Evolutionary conservation across 2,329 filamentous ascomycete genomes (phyloP), one percentile per base, ranked within the genome.

Genomic region (Exophiala xenobiotica): DNA sequence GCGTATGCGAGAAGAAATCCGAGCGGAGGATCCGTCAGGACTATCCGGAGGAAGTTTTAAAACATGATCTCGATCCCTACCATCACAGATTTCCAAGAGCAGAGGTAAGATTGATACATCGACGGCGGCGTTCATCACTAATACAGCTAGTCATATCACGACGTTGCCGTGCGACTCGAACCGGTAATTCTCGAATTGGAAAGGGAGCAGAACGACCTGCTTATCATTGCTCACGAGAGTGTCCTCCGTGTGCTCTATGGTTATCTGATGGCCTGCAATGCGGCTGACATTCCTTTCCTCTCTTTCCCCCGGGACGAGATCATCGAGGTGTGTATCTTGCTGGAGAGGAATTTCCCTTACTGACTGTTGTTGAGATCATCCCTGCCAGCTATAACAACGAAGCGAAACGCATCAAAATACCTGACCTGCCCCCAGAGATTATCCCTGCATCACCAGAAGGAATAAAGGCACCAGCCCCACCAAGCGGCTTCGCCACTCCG

Each of bases 231-330:
- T 0, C 93, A 99, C 69, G 93, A 99, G 70, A 95, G 90, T 45
- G 93, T 99, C n/a, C 79, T 99, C 40, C 88, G 93, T 37, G 93
- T 99, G 19, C 79, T 99, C 3, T 99, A 99, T 67, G 91, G 91
- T 19, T 99, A 99, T 70, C 78, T 99, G 31, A 99, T 99, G 93
- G 93, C 95, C 62, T 97, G 93, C 73, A 93, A 92, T 67, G 91
- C 95, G 6, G 87, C 87, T 69, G 90, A 95, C 65, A 99, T 99
- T 57, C 93, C 93, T 3, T 87, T 85, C 61, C 81, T 99, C 56
- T 88, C 90, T 60, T 99, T 99, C 65, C 93, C 93, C 3, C 87
- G 93, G 37, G 87, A 99, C 66, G 90, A 99, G 68, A 97, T 99
- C 66, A 96, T 99, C 61, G 93, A 99, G 77, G 83, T 82, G 67